Conservation (phyloP, 2,329 filamentous ascomycete species). For the Lanzia echinophila region DNA sequence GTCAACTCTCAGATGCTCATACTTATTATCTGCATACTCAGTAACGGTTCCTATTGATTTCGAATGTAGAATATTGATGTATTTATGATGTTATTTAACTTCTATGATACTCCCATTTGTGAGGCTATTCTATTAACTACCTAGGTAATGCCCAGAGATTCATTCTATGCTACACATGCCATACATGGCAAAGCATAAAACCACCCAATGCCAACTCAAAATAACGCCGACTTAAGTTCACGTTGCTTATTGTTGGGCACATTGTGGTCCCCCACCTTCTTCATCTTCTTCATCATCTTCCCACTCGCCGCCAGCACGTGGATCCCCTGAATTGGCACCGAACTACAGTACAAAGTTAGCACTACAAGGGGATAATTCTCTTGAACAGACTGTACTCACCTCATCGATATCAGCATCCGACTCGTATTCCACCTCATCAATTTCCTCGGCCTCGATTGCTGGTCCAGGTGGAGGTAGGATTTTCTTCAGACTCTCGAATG, state of each 20-base stretch:
- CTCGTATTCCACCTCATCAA: slow-evolving; percentile 85
- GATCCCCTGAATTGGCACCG: slow-evolving; percentile 64
- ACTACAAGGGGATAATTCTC: background rate
- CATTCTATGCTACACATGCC: slow-evolving; percentile 4
- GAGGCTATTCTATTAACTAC: background rate
- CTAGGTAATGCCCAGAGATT: background rate
- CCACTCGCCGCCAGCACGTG: slow-evolving; percentile 58
- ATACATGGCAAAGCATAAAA: background rate
- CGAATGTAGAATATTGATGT: too few species aligned
- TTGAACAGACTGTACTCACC: slow-evolving; percentile 38
- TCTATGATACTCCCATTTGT: background rate
- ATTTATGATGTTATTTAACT: background rate
- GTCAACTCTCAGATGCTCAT: too few species aligned
- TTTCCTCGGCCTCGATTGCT: slow-evolving; percentile 55
- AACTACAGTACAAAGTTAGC: slow-evolving; percentile 45
- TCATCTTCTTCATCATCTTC: slow-evolving; percentile 65
- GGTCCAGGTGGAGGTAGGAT: slow-evolving; percentile 61
- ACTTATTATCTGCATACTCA: too few species aligned
- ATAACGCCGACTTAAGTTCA: background rate
- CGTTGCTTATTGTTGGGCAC: slow-evolving; percentile 34
- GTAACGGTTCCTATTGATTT: too few species aligned
- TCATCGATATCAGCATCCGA: slow-evolving; percentile 77
- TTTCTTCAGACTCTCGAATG: slow-evolving; percentile 64
- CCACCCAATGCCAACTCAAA: background rate
- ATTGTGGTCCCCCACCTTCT: slow-evolving; percentile 56